phyloP scores from a whole-genome alignment of 2,329 filamentous ascomycete species.

The Coniella vitis region DNA sequence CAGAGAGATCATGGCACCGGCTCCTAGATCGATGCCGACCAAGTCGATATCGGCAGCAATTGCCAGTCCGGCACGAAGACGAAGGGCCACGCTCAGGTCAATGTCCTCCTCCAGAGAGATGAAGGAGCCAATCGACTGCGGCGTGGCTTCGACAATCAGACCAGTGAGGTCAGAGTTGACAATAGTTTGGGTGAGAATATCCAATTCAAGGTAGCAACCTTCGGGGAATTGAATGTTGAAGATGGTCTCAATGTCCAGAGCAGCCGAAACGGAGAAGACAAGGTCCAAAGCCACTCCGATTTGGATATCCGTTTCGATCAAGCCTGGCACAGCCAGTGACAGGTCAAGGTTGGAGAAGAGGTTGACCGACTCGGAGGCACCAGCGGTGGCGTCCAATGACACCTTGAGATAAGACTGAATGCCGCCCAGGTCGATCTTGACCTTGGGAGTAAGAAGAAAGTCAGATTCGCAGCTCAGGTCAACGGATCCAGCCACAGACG shows the following conservation, averaged over 20 bases:
- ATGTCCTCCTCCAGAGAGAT: constrained; percentile 22
- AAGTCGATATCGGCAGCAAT: constrained; percentile 20
- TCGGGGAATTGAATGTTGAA: constrained; percentile 23
- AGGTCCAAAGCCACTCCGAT: constrained; percentile 25
- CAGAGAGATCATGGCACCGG: constrained; percentile 23
- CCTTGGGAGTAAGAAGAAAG: constrained; percentile 11
- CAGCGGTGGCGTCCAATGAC: constrained; percentile 21
- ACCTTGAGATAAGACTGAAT: constrained; percentile 23
- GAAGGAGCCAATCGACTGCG: constrained; percentile 18
- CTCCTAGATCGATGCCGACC: constrained; percentile 20
- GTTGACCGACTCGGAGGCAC: constrained; percentile 17
- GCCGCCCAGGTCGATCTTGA: constrained; percentile 57
- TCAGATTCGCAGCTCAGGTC: constrained; percentile 5
- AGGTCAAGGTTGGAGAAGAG: constrained; percentile 12
- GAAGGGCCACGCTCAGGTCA: constrained; percentile 22
- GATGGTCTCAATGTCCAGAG: constrained; percentile 21
- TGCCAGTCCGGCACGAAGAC: constrained; percentile 23
- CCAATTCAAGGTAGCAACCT: constrained; percentile 23
- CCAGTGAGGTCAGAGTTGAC: constrained; percentile 19
- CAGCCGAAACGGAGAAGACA: constrained; percentile 21
- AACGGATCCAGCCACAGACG: constrained; percentile 14
- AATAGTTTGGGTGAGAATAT: constrained; percentile 21
- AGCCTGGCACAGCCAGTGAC: constrained; percentile 19
- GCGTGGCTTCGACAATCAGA: constrained; percentile 20
- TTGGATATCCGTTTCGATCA: constrained; percentile 19